Percentiles rank a stretch among this genome's conserved stretches.
Conservation (phyloP, 495 filamentous ascomycete species). For the Rhizodiscina lignyota region DNA sequence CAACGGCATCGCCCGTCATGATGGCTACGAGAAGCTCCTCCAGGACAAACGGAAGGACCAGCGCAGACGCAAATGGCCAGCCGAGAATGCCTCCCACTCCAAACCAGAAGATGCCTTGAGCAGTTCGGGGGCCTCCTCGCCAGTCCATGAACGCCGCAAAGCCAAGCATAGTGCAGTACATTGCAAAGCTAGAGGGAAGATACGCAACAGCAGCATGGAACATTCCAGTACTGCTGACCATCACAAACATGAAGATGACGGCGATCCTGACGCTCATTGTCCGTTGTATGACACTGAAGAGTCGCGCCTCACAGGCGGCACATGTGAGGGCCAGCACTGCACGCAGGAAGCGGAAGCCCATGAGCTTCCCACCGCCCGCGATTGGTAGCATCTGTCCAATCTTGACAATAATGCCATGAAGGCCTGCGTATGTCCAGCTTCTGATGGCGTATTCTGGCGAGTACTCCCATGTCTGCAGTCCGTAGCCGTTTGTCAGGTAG, state of each 20-base stretch:
- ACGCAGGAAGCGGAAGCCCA: constrained; percentile 79
- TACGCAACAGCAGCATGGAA: constrained; percentile 80
- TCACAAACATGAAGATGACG: constrained; percentile 60
- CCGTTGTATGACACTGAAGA: constrained; percentile 60
- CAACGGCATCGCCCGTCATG: constrained; percentile 38
- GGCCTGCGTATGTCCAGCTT: constrained; percentile 83
- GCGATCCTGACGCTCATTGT: constrained; percentile 66
- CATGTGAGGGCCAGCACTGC: constrained; percentile 56
- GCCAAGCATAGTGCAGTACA: constrained; percentile 84
- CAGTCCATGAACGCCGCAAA: constrained; percentile 79
- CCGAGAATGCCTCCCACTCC: constrained; percentile 77
- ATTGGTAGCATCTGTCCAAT: constrained; percentile 44
- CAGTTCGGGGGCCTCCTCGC: constrained; percentile 55
- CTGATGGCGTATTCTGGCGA: constrained; percentile 90
- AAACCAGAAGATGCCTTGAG: constrained; percentile 80
- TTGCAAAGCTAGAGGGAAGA: constrained; percentile 88
- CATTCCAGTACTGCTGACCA: constrained; percentile 71
- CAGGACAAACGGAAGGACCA: constrained; percentile 65
- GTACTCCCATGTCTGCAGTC: constrained; percentile 97
- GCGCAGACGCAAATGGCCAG: constrained; percentile 83
- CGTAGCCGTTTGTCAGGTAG: constrained; percentile 84
- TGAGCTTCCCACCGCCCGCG: constrained; percentile 34
- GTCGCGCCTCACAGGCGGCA: constrained; percentile 60
- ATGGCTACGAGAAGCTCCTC: constrained; percentile 55
- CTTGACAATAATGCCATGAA: constrained; percentile 62